phyloP scores from a whole-genome alignment of 1,284 basidiomycete species.

The Trametes versicolor region DNA sequence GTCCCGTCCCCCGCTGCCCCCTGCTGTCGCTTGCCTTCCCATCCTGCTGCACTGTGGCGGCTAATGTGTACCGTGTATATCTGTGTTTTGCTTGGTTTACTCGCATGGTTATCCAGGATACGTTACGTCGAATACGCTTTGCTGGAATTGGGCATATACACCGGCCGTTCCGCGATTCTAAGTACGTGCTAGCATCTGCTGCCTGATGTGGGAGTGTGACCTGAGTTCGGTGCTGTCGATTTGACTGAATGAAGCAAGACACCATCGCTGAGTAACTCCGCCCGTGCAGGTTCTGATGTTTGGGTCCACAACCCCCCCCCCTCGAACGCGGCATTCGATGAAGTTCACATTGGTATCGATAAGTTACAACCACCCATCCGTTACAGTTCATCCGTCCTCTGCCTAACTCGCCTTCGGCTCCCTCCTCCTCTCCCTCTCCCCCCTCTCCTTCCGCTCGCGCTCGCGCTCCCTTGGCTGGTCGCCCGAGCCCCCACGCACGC shows the following conservation, averaged over 20 bases:
- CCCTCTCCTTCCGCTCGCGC: slow-evolving; percentile 12
- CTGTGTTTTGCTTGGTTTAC: not conserved
- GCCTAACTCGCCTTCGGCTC: slow-evolving; percentile 1
- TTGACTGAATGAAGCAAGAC: not conserved
- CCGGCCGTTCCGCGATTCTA: not conserved
- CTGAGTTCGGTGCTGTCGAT: not conserved
- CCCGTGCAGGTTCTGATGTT: too few relatives aligned
- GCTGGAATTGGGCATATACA: not conserved
- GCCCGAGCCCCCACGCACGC: not conserved
- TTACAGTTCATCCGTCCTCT: too few relatives aligned
- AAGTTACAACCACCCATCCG: slow-evolving; percentile 3
- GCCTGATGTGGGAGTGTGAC: too few relatives aligned
- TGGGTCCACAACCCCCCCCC: too few relatives aligned
- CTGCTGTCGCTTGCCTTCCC: not conserved
- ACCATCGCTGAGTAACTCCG: too few relatives aligned
- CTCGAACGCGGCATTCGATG: too few relatives aligned
- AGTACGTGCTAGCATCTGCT: not conserved
- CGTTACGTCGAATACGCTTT: not conserved
- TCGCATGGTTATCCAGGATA: not conserved
- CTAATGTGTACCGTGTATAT: slow-evolving; percentile 12
- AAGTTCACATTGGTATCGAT: slow-evolving; percentile 11
- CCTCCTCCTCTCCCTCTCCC: slow-evolving; percentile 19
- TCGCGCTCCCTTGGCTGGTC: slow-evolving; percentile 1
- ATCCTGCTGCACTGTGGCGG: not conserved
- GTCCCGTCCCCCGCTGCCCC: not conserved